Conservation (phyloP, 2,329 filamentous ascomycete genomes). For the Aspergillus niger region DNA sequence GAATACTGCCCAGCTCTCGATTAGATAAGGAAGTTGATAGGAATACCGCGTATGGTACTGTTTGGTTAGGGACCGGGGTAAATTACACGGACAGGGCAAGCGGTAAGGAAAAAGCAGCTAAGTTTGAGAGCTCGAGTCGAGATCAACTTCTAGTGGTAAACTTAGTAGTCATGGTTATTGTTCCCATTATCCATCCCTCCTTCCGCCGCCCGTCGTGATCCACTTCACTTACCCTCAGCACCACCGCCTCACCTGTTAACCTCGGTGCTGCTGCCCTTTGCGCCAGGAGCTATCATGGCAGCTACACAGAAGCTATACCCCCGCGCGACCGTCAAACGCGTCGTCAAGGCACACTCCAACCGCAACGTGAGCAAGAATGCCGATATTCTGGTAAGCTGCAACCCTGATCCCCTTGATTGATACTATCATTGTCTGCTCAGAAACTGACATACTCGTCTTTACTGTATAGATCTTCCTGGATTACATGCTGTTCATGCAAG, state of each 20-base stretch:
- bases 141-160: not conserved
- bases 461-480: constrained; percentile 74
- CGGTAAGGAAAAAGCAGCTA: not conserved
- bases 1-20: too few species aligned
- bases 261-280: not conserved
- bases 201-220: not conserved
- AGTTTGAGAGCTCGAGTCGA: not conserved
- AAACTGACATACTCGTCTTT: constrained; percentile 4
- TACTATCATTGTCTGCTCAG: not conserved
- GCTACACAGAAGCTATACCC: constrained; percentile 76
- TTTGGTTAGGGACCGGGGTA: too few species aligned
- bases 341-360: constrained; percentile 84
- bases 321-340: constrained; percentile 80
- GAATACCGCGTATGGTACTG: too few species aligned
- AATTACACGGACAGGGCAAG: not conserved
- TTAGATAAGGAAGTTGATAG: too few species aligned
- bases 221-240: not conserved
- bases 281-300: constrained; percentile 50
- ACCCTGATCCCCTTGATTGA: too few species aligned
- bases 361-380: constrained; percentile 80
- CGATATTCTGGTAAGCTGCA: constrained; percentile 70
- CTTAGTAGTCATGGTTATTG: not conserved
- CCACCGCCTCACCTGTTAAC: not conserved
- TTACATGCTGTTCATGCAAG: constrained; percentile 77
- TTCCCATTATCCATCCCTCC: not conserved